Conservation (phyloP, 768 basidiomycete species). For the Daedalea quercina region DNA sequence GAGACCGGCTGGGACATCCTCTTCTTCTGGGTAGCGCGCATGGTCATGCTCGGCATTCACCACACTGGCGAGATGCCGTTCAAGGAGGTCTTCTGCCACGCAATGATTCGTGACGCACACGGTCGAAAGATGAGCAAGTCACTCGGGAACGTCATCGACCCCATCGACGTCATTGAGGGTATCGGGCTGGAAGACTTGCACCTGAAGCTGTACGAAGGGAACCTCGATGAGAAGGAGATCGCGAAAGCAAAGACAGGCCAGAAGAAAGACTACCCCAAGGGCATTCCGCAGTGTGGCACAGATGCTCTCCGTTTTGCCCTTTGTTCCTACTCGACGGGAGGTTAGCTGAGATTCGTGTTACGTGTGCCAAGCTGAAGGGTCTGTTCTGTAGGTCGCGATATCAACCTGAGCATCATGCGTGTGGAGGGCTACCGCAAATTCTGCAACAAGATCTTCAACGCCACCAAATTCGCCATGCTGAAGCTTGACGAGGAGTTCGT, state of each 20-base stretch:
- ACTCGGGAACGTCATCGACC: conserved; percentile 96
- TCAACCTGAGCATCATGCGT: conserved; percentile 92
- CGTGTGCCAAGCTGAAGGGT: background rate
- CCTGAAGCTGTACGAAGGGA: conserved; percentile 81
- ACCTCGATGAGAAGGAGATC: conserved; percentile 91
- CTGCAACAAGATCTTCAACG: conserved; percentile 99
- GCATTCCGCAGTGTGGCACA: conserved; percentile 97
- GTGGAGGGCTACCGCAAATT: conserved; percentile 99
- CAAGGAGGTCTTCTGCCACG: conserved; percentile 93
- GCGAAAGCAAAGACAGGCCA: conserved; percentile 87
- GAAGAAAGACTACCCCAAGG: conserved; percentile 99
- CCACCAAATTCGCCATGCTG: conserved; percentile 98
- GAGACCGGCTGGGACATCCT: conserved; percentile 99
- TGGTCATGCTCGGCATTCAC: conserved; percentile 88
- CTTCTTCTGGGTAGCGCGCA: conserved; percentile 99
- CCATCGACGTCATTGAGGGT: conserved; percentile 90
- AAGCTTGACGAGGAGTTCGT: conserved; percentile 84
- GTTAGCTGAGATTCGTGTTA: conserved; percentile 29
- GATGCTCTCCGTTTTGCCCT: conserved; percentile 94
- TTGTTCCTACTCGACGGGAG: conserved; percentile 89
- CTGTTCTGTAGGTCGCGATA: conserved; percentile 77
- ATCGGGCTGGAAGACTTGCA: conserved; percentile 74
- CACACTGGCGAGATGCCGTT: conserved; percentile 92
- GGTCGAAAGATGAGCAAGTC: conserved; percentile 99
- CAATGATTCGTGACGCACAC: conserved; percentile 98